phyloP scores from a whole-genome alignment of 2,329 filamentous ascomycete species.

The Cladosporium sp. region DNA sequence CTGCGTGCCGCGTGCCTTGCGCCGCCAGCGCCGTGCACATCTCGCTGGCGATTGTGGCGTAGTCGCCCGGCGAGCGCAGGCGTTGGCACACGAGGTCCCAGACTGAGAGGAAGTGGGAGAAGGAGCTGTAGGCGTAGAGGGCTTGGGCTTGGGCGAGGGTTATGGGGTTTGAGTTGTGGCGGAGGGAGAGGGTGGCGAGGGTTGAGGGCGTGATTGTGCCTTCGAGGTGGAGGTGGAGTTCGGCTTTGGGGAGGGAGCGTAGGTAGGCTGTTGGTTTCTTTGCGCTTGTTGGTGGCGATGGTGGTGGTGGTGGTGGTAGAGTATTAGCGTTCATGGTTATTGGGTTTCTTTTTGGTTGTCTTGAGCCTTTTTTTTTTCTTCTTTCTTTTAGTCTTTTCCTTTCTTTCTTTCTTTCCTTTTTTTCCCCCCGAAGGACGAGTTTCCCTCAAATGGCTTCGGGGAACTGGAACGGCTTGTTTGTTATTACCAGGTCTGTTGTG shows the following conservation, averaged over 20 bases:
- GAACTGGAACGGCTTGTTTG: too few species aligned
- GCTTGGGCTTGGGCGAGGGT: background rate
- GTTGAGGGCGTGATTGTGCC: background rate
- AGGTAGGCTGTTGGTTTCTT: too few species aligned
- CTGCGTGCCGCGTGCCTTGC: background rate
- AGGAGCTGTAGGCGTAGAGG: background rate
- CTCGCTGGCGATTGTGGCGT: background rate
- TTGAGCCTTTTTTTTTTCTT: too few species aligned
- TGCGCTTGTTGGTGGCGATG: too few species aligned
- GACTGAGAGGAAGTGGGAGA: background rate
- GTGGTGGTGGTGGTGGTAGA: too few species aligned
- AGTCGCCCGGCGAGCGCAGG: background rate
- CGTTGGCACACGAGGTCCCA: background rate
- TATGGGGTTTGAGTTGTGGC: background rate
- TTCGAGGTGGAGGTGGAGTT: background rate
- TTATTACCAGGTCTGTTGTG: too few species aligned
- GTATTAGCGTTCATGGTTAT: too few species aligned
- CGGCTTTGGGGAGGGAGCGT: background rate
- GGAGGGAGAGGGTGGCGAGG: background rate
- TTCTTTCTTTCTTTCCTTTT: too few species aligned
- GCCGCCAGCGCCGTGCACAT: background rate
- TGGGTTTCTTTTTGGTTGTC: too few species aligned
- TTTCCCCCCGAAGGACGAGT: too few species aligned
- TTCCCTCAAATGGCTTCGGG: too few species aligned
- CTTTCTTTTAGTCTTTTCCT: too few species aligned